phyloP scores from a whole-genome alignment of 164 flowering plant genomes.

The Liriodendron chinense region DNA sequence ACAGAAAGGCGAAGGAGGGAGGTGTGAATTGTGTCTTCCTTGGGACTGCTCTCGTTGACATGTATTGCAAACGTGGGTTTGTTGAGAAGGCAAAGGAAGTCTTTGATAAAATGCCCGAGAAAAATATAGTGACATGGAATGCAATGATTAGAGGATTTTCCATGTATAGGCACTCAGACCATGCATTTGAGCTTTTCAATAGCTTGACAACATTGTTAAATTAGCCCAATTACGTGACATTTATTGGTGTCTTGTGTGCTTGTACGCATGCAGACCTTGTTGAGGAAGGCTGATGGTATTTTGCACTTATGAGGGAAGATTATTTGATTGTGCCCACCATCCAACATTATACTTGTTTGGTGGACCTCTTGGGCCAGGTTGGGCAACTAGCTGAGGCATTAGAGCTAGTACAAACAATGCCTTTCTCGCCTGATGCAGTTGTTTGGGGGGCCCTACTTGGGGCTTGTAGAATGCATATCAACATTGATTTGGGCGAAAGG shows the following conservation, averaged over 20 bases:
- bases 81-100: neutral
- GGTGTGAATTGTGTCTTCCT: constrained; percentile 6
- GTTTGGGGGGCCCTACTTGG: constrained; percentile 17
- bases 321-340: constrained; percentile 4
- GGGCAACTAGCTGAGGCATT: constrained; percentile 7
- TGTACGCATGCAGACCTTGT: constrained; percentile 15
- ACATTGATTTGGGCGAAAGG: constrained; percentile 7
- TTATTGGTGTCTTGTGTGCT: constrained; percentile 11
- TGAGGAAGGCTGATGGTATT: constrained; percentile 7
- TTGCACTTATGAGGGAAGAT: constrained; percentile 2
- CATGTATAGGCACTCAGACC: neutral
- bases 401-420: constrained; percentile 10
- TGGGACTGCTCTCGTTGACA: constrained; percentile 12
- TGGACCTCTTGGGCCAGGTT: constrained; percentile 14
- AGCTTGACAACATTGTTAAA: neutral
- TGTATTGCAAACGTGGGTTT: constrained; percentile 11
- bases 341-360: constrained; percentile 15
- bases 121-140: constrained; percentile 8
- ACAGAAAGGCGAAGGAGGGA: constrained; percentile 1
- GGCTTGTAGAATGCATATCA: constrained; percentile 11
- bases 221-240: constrained; percentile 2
- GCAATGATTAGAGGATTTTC: constrained; percentile 8
- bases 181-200: constrained; percentile 1
- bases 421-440: constrained; percentile 4
- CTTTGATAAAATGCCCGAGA: neutral